Conservation (phyloP, 2,329 filamentous ascomycete species). For the Fusarium clavum region DNA sequence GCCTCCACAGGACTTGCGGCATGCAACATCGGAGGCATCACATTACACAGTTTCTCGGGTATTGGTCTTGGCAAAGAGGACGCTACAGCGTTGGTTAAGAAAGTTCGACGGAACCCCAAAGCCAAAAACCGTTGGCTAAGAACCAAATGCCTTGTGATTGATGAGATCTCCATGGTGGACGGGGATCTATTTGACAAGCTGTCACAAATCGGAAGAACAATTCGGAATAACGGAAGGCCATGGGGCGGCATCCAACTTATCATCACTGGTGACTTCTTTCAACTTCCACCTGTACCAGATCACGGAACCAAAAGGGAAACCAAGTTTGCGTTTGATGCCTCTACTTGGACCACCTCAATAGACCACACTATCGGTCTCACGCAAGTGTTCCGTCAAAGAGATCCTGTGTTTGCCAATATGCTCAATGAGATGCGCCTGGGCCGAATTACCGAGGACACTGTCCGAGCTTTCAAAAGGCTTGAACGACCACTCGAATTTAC, state of each 20-base stretch:
- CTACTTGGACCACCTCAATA: constrained; percentile 91
- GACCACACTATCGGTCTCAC: constrained; percentile 96
- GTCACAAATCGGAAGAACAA: constrained; percentile 83
- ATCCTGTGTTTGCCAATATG: constrained; percentile 90
- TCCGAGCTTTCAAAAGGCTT: constrained; percentile 79
- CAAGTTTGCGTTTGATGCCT: constrained; percentile 93
- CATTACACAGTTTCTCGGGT: constrained; percentile 93
- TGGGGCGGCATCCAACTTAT: constrained; percentile 97
- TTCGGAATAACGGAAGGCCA: constrained; percentile 90
- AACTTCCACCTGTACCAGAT: constrained; percentile 93
- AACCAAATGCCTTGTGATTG: constrained; percentile 88
- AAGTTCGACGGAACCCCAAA: constrained; percentile 89
- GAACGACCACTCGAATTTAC: constrained; percentile 77
- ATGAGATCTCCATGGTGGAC: constrained; percentile 99
- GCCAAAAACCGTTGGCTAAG: constrained; percentile 89
- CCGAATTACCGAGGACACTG: constrained; percentile 79
- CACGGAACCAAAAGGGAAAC: constrained; percentile 70
- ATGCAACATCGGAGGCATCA: constrained; percentile 96
- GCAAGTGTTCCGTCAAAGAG: constrained; percentile 95
- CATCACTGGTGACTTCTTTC: constrained; percentile 98
- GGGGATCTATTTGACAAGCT: constrained; percentile 97
- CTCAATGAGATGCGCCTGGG: constrained; percentile 98
- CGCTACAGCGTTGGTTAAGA: constrained; percentile 82
- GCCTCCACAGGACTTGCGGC: constrained; percentile 96
- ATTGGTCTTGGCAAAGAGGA: constrained; percentile 93